Evolutionary conservation across 768 basidiomycete species (phyloP), one percentile per base, ranked within the genome.

Genomic region (Tephrocybe rancida): DNA sequence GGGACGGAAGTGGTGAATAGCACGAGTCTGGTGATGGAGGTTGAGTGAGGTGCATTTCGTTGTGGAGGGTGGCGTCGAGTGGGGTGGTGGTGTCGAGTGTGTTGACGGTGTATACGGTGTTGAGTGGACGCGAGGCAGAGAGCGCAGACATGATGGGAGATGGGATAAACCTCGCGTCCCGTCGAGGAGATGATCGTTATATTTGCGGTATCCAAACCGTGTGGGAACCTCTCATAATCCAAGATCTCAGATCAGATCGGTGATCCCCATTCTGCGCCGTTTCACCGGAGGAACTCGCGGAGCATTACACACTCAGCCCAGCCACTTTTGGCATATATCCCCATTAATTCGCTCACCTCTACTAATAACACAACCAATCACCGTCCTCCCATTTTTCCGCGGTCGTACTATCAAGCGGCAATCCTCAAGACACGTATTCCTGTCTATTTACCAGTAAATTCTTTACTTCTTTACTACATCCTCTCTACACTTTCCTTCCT

Each of bases 121-220:
- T 25, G 37, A 27, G 24, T 41, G 65, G 57, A 57, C 57, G 55
- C 50, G 62, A 50, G 10, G 55, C 48, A 48, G 68, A 45, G 51
- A 67, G 67, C 46, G 63, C 61, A 59, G 65, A 67, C 64, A 67
- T 65, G 53, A 37, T 26, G 38, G 50, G 41, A 50, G 43, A 44
- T 48, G 50, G 37, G 34, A 30, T n/a, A n/a, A n/a, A n/a, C n/a
- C n/a, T n/a, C n/a, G 50, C 52, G 48, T 49, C 39, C 30, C 50
- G 34, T 56, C 39, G 53, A 24, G 35, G 56, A 43, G 18, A n/a
- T 41, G 19, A 41, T 41, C 8, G 44, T 60, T 61, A 63, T 67
- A 62, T 61, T 57, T 48, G 49, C 52, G 32, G 19, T 21, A 39
- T 42, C 24, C 11, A 19, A 35, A 42, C 47, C 46, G 24, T 51